Percentiles rank a stretch among this genome's conserved stretches.
phyloP scores from a whole-genome alignment of 306 rosid genomes.

The Morella rubra region DNA sequence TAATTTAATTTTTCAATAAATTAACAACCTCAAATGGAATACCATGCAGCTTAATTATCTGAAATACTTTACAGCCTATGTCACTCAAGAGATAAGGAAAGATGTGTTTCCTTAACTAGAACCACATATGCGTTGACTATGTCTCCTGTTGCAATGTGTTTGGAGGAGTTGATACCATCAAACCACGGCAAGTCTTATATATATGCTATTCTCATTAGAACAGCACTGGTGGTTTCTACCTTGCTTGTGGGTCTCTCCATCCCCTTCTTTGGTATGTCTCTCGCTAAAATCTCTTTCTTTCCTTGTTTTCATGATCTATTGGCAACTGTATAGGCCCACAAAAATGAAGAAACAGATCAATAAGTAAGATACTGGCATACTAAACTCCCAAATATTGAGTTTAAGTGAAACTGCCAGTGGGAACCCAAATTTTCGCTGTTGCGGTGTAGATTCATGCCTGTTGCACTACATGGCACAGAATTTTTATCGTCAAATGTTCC shows the following conservation, averaged over 20 bases:
- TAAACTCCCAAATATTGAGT: not conserved
- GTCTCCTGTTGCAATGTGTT: slow-evolving; percentile 94
- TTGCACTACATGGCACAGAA: not conserved
- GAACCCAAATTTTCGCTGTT: not conserved
- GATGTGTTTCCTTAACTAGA: slow-evolving; percentile 54
- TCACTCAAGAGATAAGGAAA: slow-evolving; percentile 12
- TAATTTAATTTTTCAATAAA: not conserved
- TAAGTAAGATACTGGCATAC: not conserved
- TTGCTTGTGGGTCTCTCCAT: slow-evolving; percentile 68
- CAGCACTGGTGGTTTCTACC: slow-evolving; percentile 80
- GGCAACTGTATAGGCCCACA: slow-evolving; percentile 6
- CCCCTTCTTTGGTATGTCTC: slow-evolving; percentile 90
- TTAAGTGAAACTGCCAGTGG: not conserved
- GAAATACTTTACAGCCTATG: slow-evolving; percentile 7
- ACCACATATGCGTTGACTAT: slow-evolving; percentile 91
- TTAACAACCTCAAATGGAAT: not conserved
- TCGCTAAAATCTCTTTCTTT: slow-evolving; percentile 12
- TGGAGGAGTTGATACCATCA: slow-evolving; percentile 92
- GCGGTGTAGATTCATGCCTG: not conserved
- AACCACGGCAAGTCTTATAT: slow-evolving; percentile 59
- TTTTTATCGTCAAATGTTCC: not conserved
- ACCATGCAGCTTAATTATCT: slow-evolving; percentile 5
- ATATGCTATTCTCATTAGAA: slow-evolving; percentile 72
- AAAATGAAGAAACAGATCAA: not conserved
- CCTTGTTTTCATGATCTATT: not conserved